phyloP scores from a whole-genome alignment of 2,329 filamentous ascomycete species.

The Parastagonospora avenae region DNA sequence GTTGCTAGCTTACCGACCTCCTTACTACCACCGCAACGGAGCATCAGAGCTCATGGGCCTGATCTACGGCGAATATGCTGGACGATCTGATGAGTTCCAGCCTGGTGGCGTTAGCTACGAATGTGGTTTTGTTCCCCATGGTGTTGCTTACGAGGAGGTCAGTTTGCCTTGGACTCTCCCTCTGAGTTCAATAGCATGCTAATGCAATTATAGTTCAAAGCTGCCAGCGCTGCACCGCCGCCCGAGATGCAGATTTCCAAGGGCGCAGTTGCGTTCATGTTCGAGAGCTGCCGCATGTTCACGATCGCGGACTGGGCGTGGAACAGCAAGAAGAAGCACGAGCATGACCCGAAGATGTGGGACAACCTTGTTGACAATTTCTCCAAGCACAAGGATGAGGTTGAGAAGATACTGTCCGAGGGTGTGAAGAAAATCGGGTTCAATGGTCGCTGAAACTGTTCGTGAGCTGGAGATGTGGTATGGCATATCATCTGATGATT shows the following conservation, averaged over 20 bases:
- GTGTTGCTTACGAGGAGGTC: conserved; percentile 59
- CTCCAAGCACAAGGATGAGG: conserved; percentile 52
- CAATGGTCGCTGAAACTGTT: conserved; percentile 6
- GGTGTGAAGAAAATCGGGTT: conserved; percentile 28
- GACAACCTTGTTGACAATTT: conserved; percentile 61
- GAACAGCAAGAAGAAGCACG: conserved; percentile 52
- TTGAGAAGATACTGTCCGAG: conserved; percentile 52
- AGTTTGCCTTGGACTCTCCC: neutral
- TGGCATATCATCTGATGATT: no score
- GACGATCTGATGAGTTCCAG: conserved; percentile 58
- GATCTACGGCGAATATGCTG: conserved; percentile 63
- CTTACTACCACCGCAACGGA: conserved; percentile 68
- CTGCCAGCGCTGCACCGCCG: conserved; percentile 56
- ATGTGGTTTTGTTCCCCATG: conserved; percentile 73
- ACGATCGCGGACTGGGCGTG: conserved; percentile 46
- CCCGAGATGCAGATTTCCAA: conserved; percentile 48
- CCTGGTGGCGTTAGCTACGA: conserved; percentile 68
- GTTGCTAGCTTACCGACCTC: conserved; percentile 44
- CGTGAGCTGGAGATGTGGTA: no score
- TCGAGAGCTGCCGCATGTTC: conserved; percentile 56
- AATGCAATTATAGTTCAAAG: conserved; percentile 48
- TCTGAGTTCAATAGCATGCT: neutral
- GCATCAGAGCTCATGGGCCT: conserved; percentile 72
- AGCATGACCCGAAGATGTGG: conserved; percentile 56
- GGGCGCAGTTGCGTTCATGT: conserved; percentile 69